These are phyloP conservation scores for Globisporangium splendens DNA, from an alignment of 352 stramenopile species.

Conservation along the genomic window DNA sequence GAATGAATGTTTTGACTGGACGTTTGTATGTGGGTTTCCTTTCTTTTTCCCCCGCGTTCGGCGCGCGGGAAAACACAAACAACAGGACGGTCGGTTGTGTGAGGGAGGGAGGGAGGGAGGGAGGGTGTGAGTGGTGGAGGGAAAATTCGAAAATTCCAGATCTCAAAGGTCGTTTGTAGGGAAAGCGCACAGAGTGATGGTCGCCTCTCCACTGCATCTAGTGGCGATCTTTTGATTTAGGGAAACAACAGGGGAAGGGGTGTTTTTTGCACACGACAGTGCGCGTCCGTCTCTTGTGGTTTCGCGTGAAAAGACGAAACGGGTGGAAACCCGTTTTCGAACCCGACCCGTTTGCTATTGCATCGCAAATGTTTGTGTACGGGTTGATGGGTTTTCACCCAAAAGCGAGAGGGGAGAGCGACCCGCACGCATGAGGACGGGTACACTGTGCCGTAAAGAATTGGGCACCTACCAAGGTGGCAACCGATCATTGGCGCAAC, in stretches of 20 bases:
- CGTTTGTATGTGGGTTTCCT: slow-evolving; percentile 12
- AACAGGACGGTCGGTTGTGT: neutral
- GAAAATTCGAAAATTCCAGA: slow-evolving; percentile 18
- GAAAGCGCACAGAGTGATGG: slow-evolving; percentile 1
- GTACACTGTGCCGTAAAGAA: too few species aligned
- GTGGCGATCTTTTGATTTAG: neutral
- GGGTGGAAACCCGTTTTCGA: neutral
- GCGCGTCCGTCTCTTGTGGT: neutral
- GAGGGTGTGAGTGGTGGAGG: slow-evolving; percentile 3
- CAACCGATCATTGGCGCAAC: neutral
- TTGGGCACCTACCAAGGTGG: neutral
- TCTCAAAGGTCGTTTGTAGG: slow-evolving; percentile 8
- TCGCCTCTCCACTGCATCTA: neutral
- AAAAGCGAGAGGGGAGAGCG: neutral
- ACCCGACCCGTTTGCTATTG: neutral
- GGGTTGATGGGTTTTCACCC: neutral
- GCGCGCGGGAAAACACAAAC: neutral
- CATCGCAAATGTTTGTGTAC: neutral
- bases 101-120: neutral
- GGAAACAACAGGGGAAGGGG: neutral
- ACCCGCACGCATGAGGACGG: too few species aligned
- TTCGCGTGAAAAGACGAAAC: neutral
- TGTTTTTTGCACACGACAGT: neutral
- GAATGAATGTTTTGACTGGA: slow-evolving; percentile 8
- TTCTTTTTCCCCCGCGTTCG: slow-evolving; percentile 5